Evolutionary conservation across 805 yeast species (phyloP).

Genomic region (Schizosaccharomyces osmophilus): DNA sequence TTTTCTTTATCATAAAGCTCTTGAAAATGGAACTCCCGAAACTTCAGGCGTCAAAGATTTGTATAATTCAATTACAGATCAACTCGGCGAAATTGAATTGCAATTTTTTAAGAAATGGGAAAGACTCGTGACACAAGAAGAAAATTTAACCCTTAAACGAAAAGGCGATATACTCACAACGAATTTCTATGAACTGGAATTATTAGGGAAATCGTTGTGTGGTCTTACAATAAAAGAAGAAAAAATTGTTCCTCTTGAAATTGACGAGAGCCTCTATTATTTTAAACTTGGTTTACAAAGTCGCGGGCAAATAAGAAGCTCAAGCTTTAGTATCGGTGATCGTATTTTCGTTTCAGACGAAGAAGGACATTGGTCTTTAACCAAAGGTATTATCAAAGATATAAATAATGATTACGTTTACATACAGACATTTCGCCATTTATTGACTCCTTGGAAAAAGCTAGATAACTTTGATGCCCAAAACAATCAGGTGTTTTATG

Average conservation of each 20-base stretch:
- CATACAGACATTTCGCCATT: neutral
- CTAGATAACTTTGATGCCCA: neutral
- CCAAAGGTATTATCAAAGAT: constrained; percentile 30
- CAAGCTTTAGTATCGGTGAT: constrained; percentile 27
- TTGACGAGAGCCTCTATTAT: neutral
- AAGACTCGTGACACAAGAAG: constrained; percentile 46
- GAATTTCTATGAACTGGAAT: constrained; percentile 34
- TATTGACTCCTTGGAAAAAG: neutral
- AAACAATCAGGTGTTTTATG: neutral
- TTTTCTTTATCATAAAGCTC: constrained; percentile 21
- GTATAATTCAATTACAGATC: constrained; percentile 27
- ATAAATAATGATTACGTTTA: neutral
- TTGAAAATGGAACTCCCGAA: constrained; percentile 33
- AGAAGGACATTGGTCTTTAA: constrained; percentile 47
- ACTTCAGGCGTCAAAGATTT: constrained; percentile 29
- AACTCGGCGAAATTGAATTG: constrained; percentile 23
- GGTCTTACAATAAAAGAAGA: neutral
- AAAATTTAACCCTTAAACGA: constrained; percentile 25
- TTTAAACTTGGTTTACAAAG: neutral
- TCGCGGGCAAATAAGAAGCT: constrained; percentile 7
- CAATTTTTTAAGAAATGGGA: constrained; percentile 56
- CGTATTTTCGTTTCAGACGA: constrained; percentile 58
- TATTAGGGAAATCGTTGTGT: constrained; percentile 20
- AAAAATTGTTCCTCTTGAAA: neutral
- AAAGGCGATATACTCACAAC: constrained; percentile 48